Evolutionary conservation across 1,284 basidiomycete species (phyloP), one percentile per base, ranked within the genome.

Genomic region (Porogramme epimiltina): DNA sequence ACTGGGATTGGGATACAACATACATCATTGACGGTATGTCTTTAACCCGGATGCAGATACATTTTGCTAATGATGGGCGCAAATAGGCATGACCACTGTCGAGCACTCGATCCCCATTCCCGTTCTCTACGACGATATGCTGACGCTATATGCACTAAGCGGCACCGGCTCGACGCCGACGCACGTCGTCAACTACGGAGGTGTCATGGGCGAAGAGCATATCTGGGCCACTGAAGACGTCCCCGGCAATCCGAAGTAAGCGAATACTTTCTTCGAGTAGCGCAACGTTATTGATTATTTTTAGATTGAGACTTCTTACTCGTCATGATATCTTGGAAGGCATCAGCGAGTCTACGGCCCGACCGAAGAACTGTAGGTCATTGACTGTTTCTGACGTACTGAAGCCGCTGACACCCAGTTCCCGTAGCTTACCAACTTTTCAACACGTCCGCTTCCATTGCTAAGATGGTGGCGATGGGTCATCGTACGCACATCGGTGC

Each of bases 111-210:
- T 89, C 19, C 87, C 87, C 3, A 71, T 87, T 4, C 78, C 87
- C 0, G 68, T 70, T 16, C 71, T 89, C 6, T 88, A 84, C 60
- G 84, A 89, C n/a, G 87, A 89, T 56, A 71, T 88, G 44, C 61
- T 82, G 19, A 82, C 72, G 0, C 68, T 89, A 4, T 88, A 75
- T 60, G 80, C 79, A 0, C 45, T 71, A 60, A 88, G 86, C 62
- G 87, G 87, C 3, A 87, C 87, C n/a, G 84, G 81, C 5, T 75
- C 78, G 33, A 88, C 87, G 0, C 87, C 87, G 2, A 89, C 87
- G 0, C 86, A 89, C 59, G 69, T 88, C 24, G 87, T 89, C 18
- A 82, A 87, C 61, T 89, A 89, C 62, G 87, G 86, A 23, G 87
- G 87, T 16, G 73, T 73, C 3, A 78, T 67, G 65, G 87, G 86